phyloP scores from a whole-genome alignment of 352 stramenopile species.

The Globisporangium yorkense region DNA sequence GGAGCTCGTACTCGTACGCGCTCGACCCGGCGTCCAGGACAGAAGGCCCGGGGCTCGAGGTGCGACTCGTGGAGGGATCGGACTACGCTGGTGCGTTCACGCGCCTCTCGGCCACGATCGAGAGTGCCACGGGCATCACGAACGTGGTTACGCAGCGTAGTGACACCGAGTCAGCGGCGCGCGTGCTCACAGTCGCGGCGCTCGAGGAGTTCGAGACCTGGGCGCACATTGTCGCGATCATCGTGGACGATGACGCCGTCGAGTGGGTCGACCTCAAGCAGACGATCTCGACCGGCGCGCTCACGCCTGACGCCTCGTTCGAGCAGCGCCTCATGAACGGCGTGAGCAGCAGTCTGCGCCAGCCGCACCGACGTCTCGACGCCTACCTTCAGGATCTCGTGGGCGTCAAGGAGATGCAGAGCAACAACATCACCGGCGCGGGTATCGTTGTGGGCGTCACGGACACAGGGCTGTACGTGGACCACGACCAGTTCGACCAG shows the following conservation, averaged over 20 bases:
- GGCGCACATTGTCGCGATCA: slow-evolving; percentile 35
- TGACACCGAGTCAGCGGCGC: slow-evolving; percentile 12
- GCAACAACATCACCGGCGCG: slow-evolving; percentile 60
- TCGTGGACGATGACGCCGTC: slow-evolving; percentile 51
- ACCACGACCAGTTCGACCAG: slow-evolving; percentile 79
- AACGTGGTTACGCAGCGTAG: slow-evolving; percentile 34
- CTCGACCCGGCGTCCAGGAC: slow-evolving; percentile 15
- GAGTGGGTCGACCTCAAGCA: slow-evolving; percentile 69
- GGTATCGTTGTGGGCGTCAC: slow-evolving; percentile 67
- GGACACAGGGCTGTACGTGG: slow-evolving; percentile 69
- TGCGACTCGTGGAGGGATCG: slow-evolving; percentile 37
- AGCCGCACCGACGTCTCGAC: slow-evolving; percentile 32
- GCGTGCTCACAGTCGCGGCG: slow-evolving; percentile 29
- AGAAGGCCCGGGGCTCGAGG: slow-evolving; percentile 35
- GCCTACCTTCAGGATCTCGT: slow-evolving; percentile 51
- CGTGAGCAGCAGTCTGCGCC: neutral
- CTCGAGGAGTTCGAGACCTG: slow-evolving; percentile 60
- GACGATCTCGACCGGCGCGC: slow-evolving; percentile 31
- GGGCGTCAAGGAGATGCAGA: slow-evolving; percentile 41
- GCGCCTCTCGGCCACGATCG: slow-evolving; percentile 24
- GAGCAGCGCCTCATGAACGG: slow-evolving; percentile 35
- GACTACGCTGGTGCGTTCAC: slow-evolving; percentile 17
- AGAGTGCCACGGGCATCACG: slow-evolving; percentile 33
- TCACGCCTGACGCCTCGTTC: slow-evolving; percentile 22
- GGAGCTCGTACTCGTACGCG: slow-evolving; percentile 37